A percentile compares a stretch with the other conserved stretches of the same genome.
These are phyloP conservation scores for Thielaviopsis punctulata DNA, from an alignment of 2,329 filamentous ascomycete genomes.

Conservation along the genomic window DNA sequence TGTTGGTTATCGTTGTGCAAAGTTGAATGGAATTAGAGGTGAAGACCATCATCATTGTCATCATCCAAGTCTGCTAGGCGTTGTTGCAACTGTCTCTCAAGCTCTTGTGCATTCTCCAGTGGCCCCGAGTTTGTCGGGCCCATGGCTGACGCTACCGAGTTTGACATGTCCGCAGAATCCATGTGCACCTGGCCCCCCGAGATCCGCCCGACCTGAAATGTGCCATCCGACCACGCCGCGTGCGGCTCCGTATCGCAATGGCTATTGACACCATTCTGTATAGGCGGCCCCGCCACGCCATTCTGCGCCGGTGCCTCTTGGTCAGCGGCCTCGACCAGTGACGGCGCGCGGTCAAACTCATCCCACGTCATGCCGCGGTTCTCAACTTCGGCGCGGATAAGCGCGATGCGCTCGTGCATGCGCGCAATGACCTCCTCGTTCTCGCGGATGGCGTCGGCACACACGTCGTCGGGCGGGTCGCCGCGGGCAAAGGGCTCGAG, in stretches of 20 bases:
- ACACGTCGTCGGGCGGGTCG: conserved; percentile 42
- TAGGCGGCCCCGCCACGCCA: conserved; percentile 2
- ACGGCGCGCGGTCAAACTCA: conserved; percentile 32
- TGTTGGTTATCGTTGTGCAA: neutral
- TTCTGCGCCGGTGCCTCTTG: conserved; percentile 11
- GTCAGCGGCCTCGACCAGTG: conserved; percentile 14
- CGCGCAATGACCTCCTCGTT: conserved; percentile 51
- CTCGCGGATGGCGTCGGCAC: conserved; percentile 55
- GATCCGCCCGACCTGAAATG: conserved; percentile 43
- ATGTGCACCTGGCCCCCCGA: conserved; percentile 32
- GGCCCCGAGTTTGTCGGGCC: neutral
- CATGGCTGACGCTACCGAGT: too few species aligned
- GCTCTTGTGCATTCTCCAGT: conserved; percentile 31
- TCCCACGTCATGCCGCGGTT: conserved; percentile 36
- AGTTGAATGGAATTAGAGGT: conserved; percentile 32
- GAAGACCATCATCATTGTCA: conserved; percentile 36
- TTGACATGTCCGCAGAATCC: conserved; percentile 16
- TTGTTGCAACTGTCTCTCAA: conserved; percentile 37
- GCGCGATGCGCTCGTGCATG: conserved; percentile 46
- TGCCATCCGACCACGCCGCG: conserved; percentile 43
- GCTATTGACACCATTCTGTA: conserved; percentile 5
- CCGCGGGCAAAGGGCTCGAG: conserved; percentile 48
- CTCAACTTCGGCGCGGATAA: conserved; percentile 50
- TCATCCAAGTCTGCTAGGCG: conserved; percentile 30
- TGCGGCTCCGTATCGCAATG: conserved; percentile 14